Conservation (phyloP, 495 filamentous ascomycete genomes). For the Penicillium canariense region DNA sequence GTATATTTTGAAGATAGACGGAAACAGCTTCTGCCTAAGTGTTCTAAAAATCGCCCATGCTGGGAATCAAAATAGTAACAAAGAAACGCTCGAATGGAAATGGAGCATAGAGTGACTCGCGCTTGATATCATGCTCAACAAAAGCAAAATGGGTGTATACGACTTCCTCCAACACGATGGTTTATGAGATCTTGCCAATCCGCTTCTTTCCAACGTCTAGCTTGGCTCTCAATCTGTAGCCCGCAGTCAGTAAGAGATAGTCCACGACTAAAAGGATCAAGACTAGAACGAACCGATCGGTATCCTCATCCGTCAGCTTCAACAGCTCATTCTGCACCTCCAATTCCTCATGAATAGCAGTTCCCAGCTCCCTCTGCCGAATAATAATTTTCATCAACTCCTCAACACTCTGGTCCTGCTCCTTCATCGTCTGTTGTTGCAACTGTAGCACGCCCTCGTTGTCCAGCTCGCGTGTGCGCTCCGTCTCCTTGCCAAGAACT, state of each 20-base stretch:
- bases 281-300: conserved; percentile 50
- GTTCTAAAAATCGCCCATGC: conserved; percentile 8
- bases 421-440: conserved; percentile 76
- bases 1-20: not conserved
- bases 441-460: conserved; percentile 86
- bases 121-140: not conserved
- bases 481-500: conserved; percentile 86
- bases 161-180: not conserved
- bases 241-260: conserved; percentile 21
- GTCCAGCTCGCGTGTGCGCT: conserved; percentile 81
- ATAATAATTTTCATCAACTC: conserved; percentile 72
- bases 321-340: conserved; percentile 82
- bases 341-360: conserved; percentile 82
- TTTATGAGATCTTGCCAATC: conserved; percentile 68
- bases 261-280: not conserved
- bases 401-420: conserved; percentile 81
- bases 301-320: conserved; percentile 70
- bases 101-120: not conserved
- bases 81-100: conserved; percentile 12
- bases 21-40: not conserved
- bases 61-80: conserved; percentile 14
- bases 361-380: conserved; percentile 81
- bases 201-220: conserved; percentile 79
- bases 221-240: conserved; percentile 64
- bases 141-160: not conserved